A percentile compares a stretch with the other conserved stretches of the same genome.
phyloP scores from a whole-genome alignment of 306 rosid species.

The Carpinus fangiana region DNA sequence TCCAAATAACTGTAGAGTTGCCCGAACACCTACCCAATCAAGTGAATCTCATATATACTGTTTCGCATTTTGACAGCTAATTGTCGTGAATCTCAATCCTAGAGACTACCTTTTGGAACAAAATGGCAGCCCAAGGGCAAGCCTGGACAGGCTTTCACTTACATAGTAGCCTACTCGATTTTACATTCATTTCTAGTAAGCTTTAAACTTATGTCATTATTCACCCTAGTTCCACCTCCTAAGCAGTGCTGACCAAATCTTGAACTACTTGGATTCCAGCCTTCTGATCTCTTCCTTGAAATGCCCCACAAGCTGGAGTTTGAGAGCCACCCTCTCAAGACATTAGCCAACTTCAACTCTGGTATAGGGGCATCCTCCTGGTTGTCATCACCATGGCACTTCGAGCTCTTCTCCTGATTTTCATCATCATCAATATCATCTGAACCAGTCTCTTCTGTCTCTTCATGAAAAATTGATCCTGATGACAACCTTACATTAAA shows the following conservation, averaged over 20 bases:
- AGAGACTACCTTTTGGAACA: not conserved
- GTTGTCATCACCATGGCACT: not conserved
- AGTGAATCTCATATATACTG: no score
- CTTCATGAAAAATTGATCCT: conserved; percentile 19
- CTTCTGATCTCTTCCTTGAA: conserved; percentile 26
- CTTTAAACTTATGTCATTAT: not conserved
- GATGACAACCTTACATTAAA: conserved; percentile 23
- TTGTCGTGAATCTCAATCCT: no score
- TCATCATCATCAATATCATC: conserved; percentile 9
- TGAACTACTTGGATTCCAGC: conserved; percentile 17
- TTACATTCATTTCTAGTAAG: not conserved
- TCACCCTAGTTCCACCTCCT: not conserved
- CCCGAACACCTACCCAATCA: no score
- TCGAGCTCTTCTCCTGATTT: conserved; percentile 13
- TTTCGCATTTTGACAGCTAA: no score
- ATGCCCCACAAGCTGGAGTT: conserved; percentile 27
- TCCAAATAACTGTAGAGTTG: no score
- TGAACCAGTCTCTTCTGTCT: conserved; percentile 5
- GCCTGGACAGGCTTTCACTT: not conserved
- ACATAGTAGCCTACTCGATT: not conserved
- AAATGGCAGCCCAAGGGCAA: not conserved
- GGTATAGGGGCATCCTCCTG: conserved; percentile 21
- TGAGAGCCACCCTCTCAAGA: conserved; percentile 38
- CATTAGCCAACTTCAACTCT: conserved; percentile 29
- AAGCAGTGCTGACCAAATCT: conserved; percentile 15